Conservation (phyloP, 768 basidiomycete species). For the Leucosporidium creatinivorum region DNA sequence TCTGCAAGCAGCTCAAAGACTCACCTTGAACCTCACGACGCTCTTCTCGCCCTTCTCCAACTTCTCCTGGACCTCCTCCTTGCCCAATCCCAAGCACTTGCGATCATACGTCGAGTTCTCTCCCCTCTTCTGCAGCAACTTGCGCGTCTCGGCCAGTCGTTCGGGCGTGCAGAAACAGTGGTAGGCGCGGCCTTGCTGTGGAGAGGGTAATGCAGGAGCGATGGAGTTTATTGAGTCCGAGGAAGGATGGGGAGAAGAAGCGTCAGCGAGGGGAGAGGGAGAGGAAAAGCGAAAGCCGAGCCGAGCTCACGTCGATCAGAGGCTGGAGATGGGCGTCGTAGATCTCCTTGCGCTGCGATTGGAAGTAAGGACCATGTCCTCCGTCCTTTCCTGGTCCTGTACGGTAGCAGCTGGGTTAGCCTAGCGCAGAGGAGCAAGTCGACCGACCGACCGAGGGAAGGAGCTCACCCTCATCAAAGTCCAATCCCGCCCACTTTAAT, state of each 20-base stretch:
- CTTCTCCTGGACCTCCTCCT: slow-evolving; percentile 72
- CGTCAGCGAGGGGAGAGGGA: not conserved
- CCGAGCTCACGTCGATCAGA: slow-evolving; percentile 60
- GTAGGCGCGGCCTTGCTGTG: slow-evolving; percentile 78
- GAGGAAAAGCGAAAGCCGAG: no score
- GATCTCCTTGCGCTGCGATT: slow-evolving; percentile 83
- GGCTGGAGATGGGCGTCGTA: slow-evolving; percentile 67
- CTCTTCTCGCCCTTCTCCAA: slow-evolving; percentile 68
- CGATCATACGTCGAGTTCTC: slow-evolving; percentile 79
- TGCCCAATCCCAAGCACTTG: slow-evolving; percentile 71
- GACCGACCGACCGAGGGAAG: not conserved
- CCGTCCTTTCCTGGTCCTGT: slow-evolving; percentile 71
- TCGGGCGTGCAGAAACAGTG: slow-evolving; percentile 86
- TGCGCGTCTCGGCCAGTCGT: slow-evolving; percentile 59
- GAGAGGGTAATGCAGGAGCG: no score
- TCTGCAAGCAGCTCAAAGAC: slow-evolving; percentile 28
- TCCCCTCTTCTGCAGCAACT: slow-evolving; percentile 63
- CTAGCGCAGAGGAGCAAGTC: not conserved
- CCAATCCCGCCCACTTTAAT: slow-evolving; percentile 81
- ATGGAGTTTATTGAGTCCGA: no score
- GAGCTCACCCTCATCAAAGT: slow-evolving; percentile 76
- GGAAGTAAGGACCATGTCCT: slow-evolving; percentile 75
- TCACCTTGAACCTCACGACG: slow-evolving; percentile 80
- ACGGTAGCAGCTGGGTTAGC: no score
- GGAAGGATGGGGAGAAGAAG: no score